Conservation (phyloP, 1,139 yeast genomes). For the Schwanniomyces etchellsii region DNA sequence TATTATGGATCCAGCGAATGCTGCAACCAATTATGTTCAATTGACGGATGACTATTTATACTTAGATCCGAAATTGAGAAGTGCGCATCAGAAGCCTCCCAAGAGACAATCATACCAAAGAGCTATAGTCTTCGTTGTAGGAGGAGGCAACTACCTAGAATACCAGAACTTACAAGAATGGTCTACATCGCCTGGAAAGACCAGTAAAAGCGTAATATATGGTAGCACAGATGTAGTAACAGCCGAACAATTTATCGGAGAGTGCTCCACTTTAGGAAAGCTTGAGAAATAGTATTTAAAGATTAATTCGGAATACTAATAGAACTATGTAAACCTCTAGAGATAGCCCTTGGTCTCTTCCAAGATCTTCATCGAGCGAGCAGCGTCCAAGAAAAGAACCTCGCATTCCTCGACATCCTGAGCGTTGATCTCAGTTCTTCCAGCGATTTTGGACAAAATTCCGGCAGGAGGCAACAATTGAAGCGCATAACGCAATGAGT, state of each 20-base stretch:
- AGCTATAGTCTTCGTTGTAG: slow-evolving; percentile 85
- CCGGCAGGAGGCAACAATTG: slow-evolving; percentile 91
- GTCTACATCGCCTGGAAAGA: slow-evolving; percentile 40
- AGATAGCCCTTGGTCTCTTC: slow-evolving; percentile 49
- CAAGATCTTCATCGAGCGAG: slow-evolving; percentile 75
- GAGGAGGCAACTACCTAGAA: slow-evolving; percentile 94
- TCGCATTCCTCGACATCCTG: slow-evolving; percentile 86
- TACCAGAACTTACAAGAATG: slow-evolving; percentile 93
- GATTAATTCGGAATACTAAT: slow-evolving; percentile 2
- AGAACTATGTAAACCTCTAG: slow-evolving; percentile 13
- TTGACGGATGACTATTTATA: slow-evolving; percentile 85
- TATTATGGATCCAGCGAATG: slow-evolving; percentile 73
- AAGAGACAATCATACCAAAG: slow-evolving; percentile 77
- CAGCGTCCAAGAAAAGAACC: slow-evolving; percentile 78
- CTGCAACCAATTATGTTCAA: slow-evolving; percentile 55
- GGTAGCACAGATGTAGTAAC: slow-evolving; percentile 83
- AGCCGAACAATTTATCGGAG: slow-evolving; percentile 70
- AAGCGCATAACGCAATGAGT: slow-evolving; percentile 85
- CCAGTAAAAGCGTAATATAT: slow-evolving; percentile 55
- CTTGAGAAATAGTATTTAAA: slow-evolving; percentile 7
- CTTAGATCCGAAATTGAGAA: slow-evolving; percentile 87
- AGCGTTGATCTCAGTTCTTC: slow-evolving; percentile 63
- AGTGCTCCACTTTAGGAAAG: slow-evolving; percentile 57
- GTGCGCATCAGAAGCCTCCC: slow-evolving; percentile 86
- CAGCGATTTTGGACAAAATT: slow-evolving; percentile 67